These are phyloP conservation scores for Trametes punicea DNA, from an alignment of 768 basidiomycete genomes.

Conservation along the genomic window DNA sequence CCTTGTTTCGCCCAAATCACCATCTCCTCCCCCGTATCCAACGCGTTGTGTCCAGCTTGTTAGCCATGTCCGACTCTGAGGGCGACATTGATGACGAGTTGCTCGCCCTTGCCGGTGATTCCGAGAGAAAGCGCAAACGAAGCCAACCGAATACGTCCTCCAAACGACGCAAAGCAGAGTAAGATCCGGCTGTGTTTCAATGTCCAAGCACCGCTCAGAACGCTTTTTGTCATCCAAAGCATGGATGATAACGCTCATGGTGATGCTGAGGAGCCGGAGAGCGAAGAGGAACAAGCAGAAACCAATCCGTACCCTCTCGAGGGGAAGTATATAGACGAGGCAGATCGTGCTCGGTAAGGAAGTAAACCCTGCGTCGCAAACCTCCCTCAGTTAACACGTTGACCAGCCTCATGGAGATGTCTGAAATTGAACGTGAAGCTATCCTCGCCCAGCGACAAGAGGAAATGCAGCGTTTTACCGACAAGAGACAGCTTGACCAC, in stretches of 20 bases:
- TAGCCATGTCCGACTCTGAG: slow-evolving; percentile 48
- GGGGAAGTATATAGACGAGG: slow-evolving; percentile 84
- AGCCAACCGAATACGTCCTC: slow-evolving; percentile 46
- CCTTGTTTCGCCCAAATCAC: neutral
- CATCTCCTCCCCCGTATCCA: neutral
- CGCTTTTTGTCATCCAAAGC: neutral
- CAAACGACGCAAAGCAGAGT: slow-evolving; percentile 76
- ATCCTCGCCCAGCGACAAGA: slow-evolving; percentile 79
- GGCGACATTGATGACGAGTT: slow-evolving; percentile 66
- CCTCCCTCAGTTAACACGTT: neutral
- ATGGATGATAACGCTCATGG: slow-evolving; percentile 42
- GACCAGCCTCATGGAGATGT: slow-evolving; percentile 68
- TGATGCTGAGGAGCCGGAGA: slow-evolving; percentile 52
- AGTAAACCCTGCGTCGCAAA: slow-evolving; percentile 16
- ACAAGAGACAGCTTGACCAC: slow-evolving; percentile 67
- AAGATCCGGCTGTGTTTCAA: slow-evolving; percentile 31
- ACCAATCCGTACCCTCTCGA: slow-evolving; percentile 84
- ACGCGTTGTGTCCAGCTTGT: slow-evolving; percentile 12
- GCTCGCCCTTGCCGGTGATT: slow-evolving; percentile 73
- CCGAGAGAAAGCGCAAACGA: slow-evolving; percentile 61
- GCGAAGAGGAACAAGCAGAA: slow-evolving; percentile 53
- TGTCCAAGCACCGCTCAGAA: neutral
- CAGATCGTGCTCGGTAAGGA: slow-evolving; percentile 75
- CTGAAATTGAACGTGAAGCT: slow-evolving; percentile 87
- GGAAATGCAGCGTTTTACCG: slow-evolving; percentile 71